These are phyloP conservation scores for Pneumocystis murina DNA, from an alignment of 1,139 yeast genomes.

Conservation along the genomic window DNA sequence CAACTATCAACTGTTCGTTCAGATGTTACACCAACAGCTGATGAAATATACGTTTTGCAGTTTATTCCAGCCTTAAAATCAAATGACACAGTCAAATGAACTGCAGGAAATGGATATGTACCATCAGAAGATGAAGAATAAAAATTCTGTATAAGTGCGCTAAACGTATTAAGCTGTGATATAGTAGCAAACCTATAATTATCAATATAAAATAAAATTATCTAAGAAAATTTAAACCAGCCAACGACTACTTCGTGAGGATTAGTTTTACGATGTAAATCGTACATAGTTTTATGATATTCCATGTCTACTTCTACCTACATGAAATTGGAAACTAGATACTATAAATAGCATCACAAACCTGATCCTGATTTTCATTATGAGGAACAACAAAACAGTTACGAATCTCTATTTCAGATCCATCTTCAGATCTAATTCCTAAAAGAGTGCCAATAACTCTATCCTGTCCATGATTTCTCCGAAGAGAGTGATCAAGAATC, in stretches of 20 bases:
- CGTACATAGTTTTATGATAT: constrained; percentile 56
- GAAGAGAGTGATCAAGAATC: constrained; percentile 44
- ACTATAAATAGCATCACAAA: constrained; percentile 18
- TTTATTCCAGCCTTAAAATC: constrained; percentile 31
- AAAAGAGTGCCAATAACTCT: constrained; percentile 72
- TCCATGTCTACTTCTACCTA: constrained; percentile 49
- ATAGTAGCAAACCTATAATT: constrained; percentile 42
- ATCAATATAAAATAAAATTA: not conserved
- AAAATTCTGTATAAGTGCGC: constrained; percentile 76
- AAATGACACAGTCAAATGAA: constrained; percentile 51
- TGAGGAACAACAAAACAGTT: constrained; percentile 77
- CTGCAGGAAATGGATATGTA: constrained; percentile 62
- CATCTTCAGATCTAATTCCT: constrained; percentile 76
- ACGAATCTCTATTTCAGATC: constrained; percentile 57
- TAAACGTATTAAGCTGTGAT: constrained; percentile 49
- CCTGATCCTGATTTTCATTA: constrained; percentile 58
- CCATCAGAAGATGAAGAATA: constrained; percentile 31
- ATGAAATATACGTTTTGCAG: constrained; percentile 52
- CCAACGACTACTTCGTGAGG: constrained; percentile 73
- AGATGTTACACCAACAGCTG: constrained; percentile 47
- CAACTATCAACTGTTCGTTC: constrained; percentile 42
- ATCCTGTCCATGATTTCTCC: constrained; percentile 32
- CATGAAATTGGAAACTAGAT: not conserved
- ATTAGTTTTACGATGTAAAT: constrained; percentile 61
- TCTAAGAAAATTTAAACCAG: constrained; percentile 32